Conservation (phyloP, 768 basidiomycete genomes). For the Daedaleopsis sinensis region DNA sequence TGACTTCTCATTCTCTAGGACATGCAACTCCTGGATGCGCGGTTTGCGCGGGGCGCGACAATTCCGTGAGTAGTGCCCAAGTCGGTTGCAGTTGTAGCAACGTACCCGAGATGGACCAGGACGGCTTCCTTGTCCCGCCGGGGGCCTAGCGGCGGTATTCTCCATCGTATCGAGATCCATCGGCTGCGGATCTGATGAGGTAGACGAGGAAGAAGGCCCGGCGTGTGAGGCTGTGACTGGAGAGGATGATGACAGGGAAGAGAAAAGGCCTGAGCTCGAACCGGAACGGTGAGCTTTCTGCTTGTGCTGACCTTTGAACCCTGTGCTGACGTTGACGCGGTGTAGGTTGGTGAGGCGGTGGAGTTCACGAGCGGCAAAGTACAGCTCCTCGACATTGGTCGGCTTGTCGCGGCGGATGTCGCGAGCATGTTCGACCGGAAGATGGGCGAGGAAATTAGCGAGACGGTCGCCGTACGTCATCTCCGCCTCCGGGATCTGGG, state of each 20-base stretch:
- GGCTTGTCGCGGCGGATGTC: conserved; percentile 12
- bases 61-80: conserved; percentile 1
- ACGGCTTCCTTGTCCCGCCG: neutral
- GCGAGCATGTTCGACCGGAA: conserved; percentile 3
- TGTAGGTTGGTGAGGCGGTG: neutral
- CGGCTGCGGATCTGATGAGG: neutral
- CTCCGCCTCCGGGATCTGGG: conserved; percentile 5
- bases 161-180: conserved; percentile 11
- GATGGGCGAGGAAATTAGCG: conserved; percentile 1
- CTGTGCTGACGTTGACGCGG: neutral
- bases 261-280: neutral
- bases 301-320: neutral
- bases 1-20: too few relatives aligned
- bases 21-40: conserved; percentile 1
- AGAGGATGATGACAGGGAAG: neutral
- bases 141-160: neutral
- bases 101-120: neutral
- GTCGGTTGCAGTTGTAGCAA: conserved; percentile 7
- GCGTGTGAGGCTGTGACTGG: neutral
- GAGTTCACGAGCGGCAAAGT: conserved; percentile 4
- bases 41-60: conserved; percentile 8
- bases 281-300: neutral
- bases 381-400: conserved; percentile 5
- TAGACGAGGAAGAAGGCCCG: neutral
- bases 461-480: conserved; percentile 10